A percentile compares a stretch with the other conserved stretches of the same genome.
phyloP scores from a whole-genome alignment of 1,284 basidiomycete species.

The Tilletia walkeri region DNA sequence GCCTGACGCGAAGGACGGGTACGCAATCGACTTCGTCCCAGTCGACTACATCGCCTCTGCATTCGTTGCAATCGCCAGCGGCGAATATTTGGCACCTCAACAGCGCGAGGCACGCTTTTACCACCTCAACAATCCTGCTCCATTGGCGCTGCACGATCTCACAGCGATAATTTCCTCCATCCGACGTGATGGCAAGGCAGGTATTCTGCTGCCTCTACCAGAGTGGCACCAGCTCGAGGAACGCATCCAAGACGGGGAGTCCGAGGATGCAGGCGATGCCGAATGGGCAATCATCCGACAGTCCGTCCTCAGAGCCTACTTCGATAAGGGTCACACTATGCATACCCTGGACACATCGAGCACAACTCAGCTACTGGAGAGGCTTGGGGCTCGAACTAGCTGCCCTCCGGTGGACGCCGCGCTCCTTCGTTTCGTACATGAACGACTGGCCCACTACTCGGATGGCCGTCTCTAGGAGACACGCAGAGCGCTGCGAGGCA shows the following conservation, averaged over 20 bases:
- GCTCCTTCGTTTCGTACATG: not conserved
- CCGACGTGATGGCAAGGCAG: not conserved
- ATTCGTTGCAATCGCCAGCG: constrained; percentile 1
- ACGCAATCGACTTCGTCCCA: not conserved
- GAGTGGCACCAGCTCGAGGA: constrained; percentile 1
- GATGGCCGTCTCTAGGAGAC: not conserved
- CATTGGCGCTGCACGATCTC: not conserved
- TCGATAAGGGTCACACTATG: constrained; percentile 1
- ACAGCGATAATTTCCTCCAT: not conserved
- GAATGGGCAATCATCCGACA: constrained; percentile 1
- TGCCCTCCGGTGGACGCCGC: not conserved
- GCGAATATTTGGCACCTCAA: not conserved
- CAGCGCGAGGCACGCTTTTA: not conserved
- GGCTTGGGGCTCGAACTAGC: not conserved
- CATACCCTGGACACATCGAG: not conserved
- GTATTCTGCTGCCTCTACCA: not conserved
- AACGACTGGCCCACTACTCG: not conserved
- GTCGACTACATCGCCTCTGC: constrained; percentile 1
- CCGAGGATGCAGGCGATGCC: not conserved
- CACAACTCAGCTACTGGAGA: not conserved
- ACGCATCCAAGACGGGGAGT: not conserved
- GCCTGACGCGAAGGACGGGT: not conserved
- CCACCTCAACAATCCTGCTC: constrained; percentile 1
- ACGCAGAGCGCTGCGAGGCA: no score
- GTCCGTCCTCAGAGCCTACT: constrained; percentile 1